These are phyloP conservation scores for Coprinopsis sp. DNA, from an alignment of 768 basidiomycete species.

Conservation along the genomic window DNA sequence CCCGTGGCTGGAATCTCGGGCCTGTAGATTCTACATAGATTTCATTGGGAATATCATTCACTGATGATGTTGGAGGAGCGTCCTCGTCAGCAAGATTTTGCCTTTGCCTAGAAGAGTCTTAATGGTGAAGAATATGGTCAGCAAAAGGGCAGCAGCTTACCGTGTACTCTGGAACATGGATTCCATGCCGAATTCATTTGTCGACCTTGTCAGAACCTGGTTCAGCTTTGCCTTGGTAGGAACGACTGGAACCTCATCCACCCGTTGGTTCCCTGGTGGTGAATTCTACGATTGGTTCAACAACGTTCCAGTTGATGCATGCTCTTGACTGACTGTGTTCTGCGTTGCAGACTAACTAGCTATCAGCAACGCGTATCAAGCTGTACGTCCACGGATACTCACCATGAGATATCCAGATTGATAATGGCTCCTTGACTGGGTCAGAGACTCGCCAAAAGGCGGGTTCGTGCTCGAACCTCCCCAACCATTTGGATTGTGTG, in stretches of 20 bases:
- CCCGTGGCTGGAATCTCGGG: constrained; percentile 41
- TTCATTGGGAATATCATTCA: constrained; percentile 71
- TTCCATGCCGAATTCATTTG: constrained; percentile 75
- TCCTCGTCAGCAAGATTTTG: constrained; percentile 70
- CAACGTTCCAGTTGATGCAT: not conserved
- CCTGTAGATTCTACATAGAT: constrained; percentile 38
- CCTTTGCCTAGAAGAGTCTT: constrained; percentile 39
- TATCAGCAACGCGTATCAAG: too few species aligned
- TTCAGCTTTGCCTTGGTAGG: constrained; percentile 81
- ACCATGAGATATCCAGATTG: too few species aligned
- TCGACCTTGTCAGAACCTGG: constrained; percentile 56
- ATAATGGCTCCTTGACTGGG: too few species aligned
- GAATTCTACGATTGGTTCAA: constrained; percentile 27
- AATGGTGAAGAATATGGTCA: constrained; percentile 2
- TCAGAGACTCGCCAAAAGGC: too few species aligned
- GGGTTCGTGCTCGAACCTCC: too few species aligned
- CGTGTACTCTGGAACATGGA: constrained; percentile 79
- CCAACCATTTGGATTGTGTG: too few species aligned
- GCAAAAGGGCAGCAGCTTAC: constrained; percentile 27
- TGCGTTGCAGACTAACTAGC: constrained; percentile 54
- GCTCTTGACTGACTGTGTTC: constrained; percentile 40
- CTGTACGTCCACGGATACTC: too few species aligned
- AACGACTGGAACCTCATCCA: constrained; percentile 71
- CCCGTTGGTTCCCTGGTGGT: constrained; percentile 55
- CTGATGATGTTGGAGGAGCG: constrained; percentile 71